A percentile compares a stretch with the other conserved stretches of the same genome.
phyloP scores from a whole-genome alignment of 305 asterid genomes.

The Rubia tinctorum region DNA sequence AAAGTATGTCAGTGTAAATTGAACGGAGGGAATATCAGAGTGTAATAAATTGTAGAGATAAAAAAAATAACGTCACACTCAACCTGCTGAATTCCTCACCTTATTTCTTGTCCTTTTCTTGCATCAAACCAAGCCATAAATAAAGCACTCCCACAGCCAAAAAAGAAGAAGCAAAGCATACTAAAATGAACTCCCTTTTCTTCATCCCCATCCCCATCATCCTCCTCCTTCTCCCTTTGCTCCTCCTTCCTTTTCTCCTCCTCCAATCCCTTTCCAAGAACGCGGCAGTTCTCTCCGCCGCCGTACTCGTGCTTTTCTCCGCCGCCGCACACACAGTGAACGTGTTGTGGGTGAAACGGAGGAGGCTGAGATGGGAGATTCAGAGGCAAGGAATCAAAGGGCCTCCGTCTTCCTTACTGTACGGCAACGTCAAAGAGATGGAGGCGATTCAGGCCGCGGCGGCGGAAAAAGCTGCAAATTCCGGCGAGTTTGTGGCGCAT shows the following conservation, averaged over 20 bases:
- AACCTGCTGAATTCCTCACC: background rate
- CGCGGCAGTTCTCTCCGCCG: background rate
- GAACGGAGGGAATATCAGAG: too few relatives aligned
- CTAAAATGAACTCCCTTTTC: conserved; percentile 31
- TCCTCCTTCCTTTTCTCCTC: conserved; percentile 19
- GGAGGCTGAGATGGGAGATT: conserved; percentile 44
- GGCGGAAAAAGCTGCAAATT: conserved; percentile 9
- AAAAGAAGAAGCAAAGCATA: background rate
- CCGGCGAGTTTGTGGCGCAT: conserved; percentile 62
- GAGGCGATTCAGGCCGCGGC: conserved; percentile 48
- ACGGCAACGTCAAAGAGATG: conserved; percentile 74
- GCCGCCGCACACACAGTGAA: conserved; percentile 23
- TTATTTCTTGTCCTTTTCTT: background rate
- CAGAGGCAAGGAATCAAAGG: conserved; percentile 64
- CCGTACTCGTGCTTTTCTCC: conserved; percentile 9
- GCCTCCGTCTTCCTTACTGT: conserved; percentile 50
- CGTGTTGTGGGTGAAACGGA: conserved; percentile 39
- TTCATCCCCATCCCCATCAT: conserved; percentile 16
- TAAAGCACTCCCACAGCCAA: background rate
- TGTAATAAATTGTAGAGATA: too few relatives aligned
- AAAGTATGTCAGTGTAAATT: too few relatives aligned
- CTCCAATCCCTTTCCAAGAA: background rate
- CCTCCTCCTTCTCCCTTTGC: conserved; percentile 10
- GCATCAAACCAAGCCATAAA: background rate
- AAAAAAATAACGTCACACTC: background rate